phyloP scores from a whole-genome alignment of 1,284 basidiomycete genomes.

The Leucoagaricus sp. region DNA sequence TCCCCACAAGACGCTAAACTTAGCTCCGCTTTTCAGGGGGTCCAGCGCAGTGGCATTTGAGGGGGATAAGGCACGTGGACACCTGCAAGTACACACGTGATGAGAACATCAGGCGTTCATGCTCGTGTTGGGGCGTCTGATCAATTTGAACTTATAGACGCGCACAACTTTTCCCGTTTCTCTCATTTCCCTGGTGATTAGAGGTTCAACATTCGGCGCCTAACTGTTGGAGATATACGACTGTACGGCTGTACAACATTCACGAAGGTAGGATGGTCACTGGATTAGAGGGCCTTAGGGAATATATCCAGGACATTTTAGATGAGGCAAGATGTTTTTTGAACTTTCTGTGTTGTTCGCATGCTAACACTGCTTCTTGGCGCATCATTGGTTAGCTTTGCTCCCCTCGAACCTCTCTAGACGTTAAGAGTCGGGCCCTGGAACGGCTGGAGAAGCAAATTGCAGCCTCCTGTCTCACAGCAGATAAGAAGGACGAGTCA shows the following conservation, averaged over 20 bases:
- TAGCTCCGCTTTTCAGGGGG: conserved; percentile 3
- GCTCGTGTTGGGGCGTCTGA: not conserved
- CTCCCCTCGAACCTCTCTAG: conserved; percentile 56
- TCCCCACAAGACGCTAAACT: not conserved
- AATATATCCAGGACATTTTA: conserved; percentile 57
- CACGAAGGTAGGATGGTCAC: conserved; percentile 21
- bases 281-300: conserved; percentile 38
- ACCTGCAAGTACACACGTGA: conserved; percentile 6
- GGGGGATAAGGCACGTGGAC: not conserved
- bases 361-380: not conserved
- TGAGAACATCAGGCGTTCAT: not conserved
- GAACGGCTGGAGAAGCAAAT: conserved; percentile 49
- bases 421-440: conserved; percentile 52
- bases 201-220: conserved; percentile 5
- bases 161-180: conserved; percentile 2
- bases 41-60: not conserved
- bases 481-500: conserved; percentile 47
- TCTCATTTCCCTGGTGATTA: not conserved
- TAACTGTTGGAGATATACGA: not conserved
- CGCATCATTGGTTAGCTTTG: conserved; percentile 44
- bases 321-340: conserved; percentile 56
- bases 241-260: not conserved
- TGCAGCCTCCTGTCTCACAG: conserved; percentile 45
- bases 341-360: not conserved
- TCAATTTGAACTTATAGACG: conserved; percentile 14